Evolutionary conservation across 2,329 filamentous ascomycete genomes (phyloP), one percentile per base, ranked within the genome.

Genomic region (Diaporthe caulivora): DNA sequence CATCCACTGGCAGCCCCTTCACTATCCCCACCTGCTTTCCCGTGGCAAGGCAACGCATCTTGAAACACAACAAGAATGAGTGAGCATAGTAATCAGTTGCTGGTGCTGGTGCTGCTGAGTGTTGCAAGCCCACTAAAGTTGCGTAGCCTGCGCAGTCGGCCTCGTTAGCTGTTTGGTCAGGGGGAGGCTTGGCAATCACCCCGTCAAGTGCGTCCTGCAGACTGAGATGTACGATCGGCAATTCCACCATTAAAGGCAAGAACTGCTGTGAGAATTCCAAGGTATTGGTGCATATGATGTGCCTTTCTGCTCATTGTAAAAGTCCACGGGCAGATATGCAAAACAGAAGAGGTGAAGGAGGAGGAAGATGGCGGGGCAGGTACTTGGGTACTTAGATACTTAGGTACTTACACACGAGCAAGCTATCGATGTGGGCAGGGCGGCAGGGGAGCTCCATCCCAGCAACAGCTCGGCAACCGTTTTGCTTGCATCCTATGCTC

Each of bases 391-490:
- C 57, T 24, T 18, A 7, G 57, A 9, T 9, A 24, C 47, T 53
- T 26, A 24, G 5, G 18, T 62, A 24, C 57, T 62, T 5, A 29
- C 42, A 49, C 26, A 24, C 40, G n/a, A 44, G n/a, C 57, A 42
- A 18, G 42, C 42, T 6, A 47, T 11, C 42, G 21, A 9, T 13
- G 47, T 51, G 51, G 51, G 37, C 37, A 40, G 37, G 37, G 17
- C 8, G 34, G 55, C 55, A 58, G 44, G 31, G 62, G 62, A 67
- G 62, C 47, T 67, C 8, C 42, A 53, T 24, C 31, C 44, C 62
- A 13, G 47, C 47, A 37, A 49, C 21, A 53, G 47, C 47, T 53
- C 21, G 8, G 11, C 17, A 51, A 21, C 13, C 3, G 34, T 34
- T 34, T 34, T 5, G n/a, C 34, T 34, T 24, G 10, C 18, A 64